Base-by-base conservation (phyloP, 106 monocot genomes). In the Platanthera guangdongensis region DNA sequence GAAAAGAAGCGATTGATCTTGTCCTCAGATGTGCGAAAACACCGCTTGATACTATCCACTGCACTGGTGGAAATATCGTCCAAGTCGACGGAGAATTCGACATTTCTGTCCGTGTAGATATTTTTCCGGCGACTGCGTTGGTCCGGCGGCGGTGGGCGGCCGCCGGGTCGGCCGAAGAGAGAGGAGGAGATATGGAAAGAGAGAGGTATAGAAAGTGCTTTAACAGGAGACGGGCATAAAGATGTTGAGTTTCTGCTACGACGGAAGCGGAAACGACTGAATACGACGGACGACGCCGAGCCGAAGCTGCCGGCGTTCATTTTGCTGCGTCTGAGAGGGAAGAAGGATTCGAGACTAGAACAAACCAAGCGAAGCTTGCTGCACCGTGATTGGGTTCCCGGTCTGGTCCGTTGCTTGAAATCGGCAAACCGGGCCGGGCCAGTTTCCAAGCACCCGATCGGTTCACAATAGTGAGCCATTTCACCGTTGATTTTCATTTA, bases 71-170 rank as follows among this genome's bases (percentile, higher is more conserved):
- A 48, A 77, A 80, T 68, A 79, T 70, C 81, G 13, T 85, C 63
- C 28, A 83, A 7, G 80, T 85, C 82, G 79, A 87, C 10, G 50
- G 84, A 78, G 80, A 86, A 67, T 70, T 80, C 85, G 50, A 85
- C 2, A 49, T 74, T 68, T 6, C 76, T 82, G 71, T 80, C 77
- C 19, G 63, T 18, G 15, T 71, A 57, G 18, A 78, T 8, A 22
- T 76, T 57, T 10, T 76, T 76, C 51, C 49, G 77, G 5, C 50
- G 57, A 49, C 13, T 60, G 60, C 47, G 72, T 28, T 52, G 65
- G 14, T 72, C 72, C 22, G 4, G 8, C 51, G 52, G 13, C 12
- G 68, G 65, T 47, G 16, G 75, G 15, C 50, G 64, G 8, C 25
- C 45, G 8, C 52, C 47, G 62, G 10, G 30, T 10, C 60, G 62